phyloP scores from a whole-genome alignment of 1,139 yeast species.

The Nakaseomyces kungkrabaensis region DNA sequence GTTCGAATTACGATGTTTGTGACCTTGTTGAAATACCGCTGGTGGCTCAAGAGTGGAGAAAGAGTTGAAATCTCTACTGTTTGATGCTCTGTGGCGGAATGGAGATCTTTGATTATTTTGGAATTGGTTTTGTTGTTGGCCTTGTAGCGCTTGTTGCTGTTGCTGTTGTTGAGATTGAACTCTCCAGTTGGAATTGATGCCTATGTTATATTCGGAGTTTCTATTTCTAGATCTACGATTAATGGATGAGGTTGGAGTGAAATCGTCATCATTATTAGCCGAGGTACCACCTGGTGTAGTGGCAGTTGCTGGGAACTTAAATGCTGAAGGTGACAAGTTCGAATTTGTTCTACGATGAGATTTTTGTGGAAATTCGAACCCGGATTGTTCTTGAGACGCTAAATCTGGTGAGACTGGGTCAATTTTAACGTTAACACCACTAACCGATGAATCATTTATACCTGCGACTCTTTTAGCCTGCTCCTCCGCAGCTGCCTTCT shows the following conservation, averaged over 20 bases:
- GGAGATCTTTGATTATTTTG: conserved; percentile 23
- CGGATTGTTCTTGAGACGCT: conserved; percentile 17
- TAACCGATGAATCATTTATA: conserved; percentile 3
- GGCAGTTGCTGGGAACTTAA: conserved; percentile 16
- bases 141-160: conserved; percentile 13
- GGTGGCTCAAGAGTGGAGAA: conserved; percentile 38
- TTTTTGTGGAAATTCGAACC: conserved; percentile 42
- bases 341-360: conserved; percentile 27
- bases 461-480: conserved; percentile 48
- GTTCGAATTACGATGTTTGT: conserved; percentile 62
- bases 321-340: conserved; percentile 16
- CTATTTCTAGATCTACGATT: conserved; percentile 31
- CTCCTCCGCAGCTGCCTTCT: conserved; percentile 87
- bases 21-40: conserved; percentile 67
- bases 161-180: conserved; percentile 24
- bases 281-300: conserved; percentile 5
- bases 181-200: conserved; percentile 63
- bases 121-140: conserved; percentile 8
- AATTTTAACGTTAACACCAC: conserved; percentile 8
- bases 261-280: conserved; percentile 24
- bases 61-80: conserved; percentile 26
- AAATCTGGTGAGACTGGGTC: conserved; percentile 11
- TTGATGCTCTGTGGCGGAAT: conserved; percentile 24
- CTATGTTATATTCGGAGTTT: conserved; percentile 21
- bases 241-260: conserved; percentile 29